Evolutionary conservation across 306 rosid genomes (phyloP), one percentile per base, ranked within the genome.

Genomic region (Senna tora): DNA sequence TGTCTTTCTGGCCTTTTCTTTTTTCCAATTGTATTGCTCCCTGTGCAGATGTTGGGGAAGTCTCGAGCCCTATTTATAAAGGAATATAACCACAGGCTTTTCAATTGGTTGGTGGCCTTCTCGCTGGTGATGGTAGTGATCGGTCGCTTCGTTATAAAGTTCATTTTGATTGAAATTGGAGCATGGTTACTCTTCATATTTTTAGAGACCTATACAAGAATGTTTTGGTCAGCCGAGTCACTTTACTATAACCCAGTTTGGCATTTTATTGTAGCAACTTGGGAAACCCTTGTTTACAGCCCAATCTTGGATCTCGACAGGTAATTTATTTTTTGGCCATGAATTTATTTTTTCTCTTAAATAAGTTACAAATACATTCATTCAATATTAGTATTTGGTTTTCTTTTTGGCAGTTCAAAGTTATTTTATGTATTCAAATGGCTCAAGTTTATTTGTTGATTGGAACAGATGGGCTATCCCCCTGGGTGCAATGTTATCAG

Each of bases 91-190:
- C 85, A 88, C 77, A 74, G 88, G 64, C 90, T 88, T 69, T 88
- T 85, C 79, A 85, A 85, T 83, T 88, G 92, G 92, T 69, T 88
- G 88, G 90, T 87, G 66, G 85, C 89, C 59, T 87, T 87, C 79
- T 83, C 92, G 33, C 92, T 87, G 52, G 84, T 79, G 36, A 85
- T 87, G 92, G 89, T 87, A 43, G 87, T 87, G 21, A 79, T 87
- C 45, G 92, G 92, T 53, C 84, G 92, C 75, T 87, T 87, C 54
- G 47, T 87, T 56, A 73, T 87, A 61, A 85, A 87, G 78, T 87
- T 85, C 65, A 59, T 85, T 60, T 64, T 87, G 75, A 57, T 87
- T 13, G 92, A 87, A 79, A 71, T 85, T 30, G 89, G 83, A 51
- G 89, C 86, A 9, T 87, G 92, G 92, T 55, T 87, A 20, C 84